Conservation (phyloP, 2,329 filamentous ascomycete species). For the Arthrobotrys musiformis region DNA sequence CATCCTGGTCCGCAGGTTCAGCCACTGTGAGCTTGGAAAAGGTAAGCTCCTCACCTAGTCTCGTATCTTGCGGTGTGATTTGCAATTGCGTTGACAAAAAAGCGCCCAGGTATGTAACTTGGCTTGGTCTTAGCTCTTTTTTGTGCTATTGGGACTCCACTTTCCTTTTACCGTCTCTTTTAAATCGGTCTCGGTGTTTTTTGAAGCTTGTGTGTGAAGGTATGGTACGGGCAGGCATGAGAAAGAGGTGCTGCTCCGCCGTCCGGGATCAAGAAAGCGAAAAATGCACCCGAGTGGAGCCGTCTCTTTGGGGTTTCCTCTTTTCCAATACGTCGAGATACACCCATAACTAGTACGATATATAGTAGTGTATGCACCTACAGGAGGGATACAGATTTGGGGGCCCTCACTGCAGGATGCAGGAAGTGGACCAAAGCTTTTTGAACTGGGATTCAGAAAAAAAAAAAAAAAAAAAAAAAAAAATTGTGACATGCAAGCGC, state of each 20-base stretch:
- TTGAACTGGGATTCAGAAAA: slow-evolving; percentile 31
- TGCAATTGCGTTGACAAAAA: slow-evolving; percentile 56
- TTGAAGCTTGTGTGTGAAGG: slow-evolving; percentile 39
- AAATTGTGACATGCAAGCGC: slow-evolving; percentile 42
- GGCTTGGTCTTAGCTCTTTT: slow-evolving; percentile 12
- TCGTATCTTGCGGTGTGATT: slow-evolving; percentile 35
- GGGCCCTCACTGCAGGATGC: slow-evolving; percentile 17
- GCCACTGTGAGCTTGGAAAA: slow-evolving; percentile 28
- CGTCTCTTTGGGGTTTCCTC: background rate
- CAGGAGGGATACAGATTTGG: slow-evolving; percentile 20
- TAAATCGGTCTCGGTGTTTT: slow-evolving; percentile 31
- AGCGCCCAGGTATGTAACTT: slow-evolving; percentile 27
- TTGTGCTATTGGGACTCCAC: slow-evolving; percentile 23
- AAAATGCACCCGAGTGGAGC: slow-evolving; percentile 48
- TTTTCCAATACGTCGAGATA: slow-evolving; percentile 7
- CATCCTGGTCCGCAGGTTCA: slow-evolving; percentile 47
- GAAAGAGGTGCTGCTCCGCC: slow-evolving; percentile 14
- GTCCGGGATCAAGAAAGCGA: slow-evolving; percentile 53
- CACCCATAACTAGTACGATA: too few relatives aligned
- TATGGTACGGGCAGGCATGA: slow-evolving; percentile 21
- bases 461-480: background rate
- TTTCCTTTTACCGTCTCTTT: slow-evolving; percentile 29
- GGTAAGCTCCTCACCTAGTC: slow-evolving; percentile 39
- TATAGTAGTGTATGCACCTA: slow-evolving; percentile 6
- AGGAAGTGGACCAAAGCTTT: slow-evolving; percentile 16